Conservation (phyloP, 2,329 filamentous ascomycete genomes). For the Nemania serpens region DNA sequence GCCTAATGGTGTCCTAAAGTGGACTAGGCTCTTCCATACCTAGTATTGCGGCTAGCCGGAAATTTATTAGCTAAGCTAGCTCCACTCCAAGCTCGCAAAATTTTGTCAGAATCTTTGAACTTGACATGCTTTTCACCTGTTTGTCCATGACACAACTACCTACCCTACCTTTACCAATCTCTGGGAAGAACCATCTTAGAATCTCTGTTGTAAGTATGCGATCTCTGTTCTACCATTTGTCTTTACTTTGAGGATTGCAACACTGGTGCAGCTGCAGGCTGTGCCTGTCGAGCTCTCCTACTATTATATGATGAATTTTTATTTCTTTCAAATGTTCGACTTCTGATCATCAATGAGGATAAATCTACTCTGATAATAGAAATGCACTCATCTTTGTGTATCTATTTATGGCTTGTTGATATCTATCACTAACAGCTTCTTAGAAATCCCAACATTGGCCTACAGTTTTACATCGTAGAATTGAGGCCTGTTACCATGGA, state of each 20-base stretch:
- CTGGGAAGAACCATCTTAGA: neutral
- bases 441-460: neutral
- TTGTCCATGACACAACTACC: neutral
- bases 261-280: neutral
- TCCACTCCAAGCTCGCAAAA: constrained; percentile 8
- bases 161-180: neutral
- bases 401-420: neutral
- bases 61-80: neutral
- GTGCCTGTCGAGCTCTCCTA: neutral
- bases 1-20: neutral
- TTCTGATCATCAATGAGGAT: constrained; percentile 41
- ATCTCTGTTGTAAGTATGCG: neutral
- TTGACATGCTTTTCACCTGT: neutral
- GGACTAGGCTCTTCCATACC: neutral
- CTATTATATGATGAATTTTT: constrained; percentile 36
- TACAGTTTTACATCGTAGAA: neutral
- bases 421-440: constrained; percentile 5
- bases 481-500: neutral
- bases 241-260: neutral
- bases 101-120: constrained; percentile 1
- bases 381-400: neutral
- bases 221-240: neutral
- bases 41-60: neutral
- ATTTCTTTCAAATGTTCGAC: constrained; percentile 41
- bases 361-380: constrained; percentile 36